A percentile compares a stretch with the other conserved stretches of the same genome.
phyloP scores from a whole-genome alignment of 1,139 yeast genomes.

The Torulaspora pretoriensis region DNA sequence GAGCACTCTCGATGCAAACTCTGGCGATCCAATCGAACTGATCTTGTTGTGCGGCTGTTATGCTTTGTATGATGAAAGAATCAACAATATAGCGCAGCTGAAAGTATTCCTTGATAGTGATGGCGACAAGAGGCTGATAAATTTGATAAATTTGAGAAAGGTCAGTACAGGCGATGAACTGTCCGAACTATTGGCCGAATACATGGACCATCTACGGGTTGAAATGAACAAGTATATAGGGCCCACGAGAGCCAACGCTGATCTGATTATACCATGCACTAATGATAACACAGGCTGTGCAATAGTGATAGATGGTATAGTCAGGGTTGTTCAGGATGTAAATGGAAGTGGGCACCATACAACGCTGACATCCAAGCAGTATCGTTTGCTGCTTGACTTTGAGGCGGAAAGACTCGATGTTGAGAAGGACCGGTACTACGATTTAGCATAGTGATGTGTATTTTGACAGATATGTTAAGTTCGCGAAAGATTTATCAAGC shows the following conservation, averaged over 20 bases:
- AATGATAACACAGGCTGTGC: conserved; percentile 46
- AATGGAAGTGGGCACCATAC: conserved; percentile 18
- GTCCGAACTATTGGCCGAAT: conserved; percentile 52
- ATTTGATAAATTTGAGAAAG: conserved; percentile 55
- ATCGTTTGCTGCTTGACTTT: conserved; percentile 31
- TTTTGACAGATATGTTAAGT: too few species aligned
- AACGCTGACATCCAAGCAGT: conserved; percentile 9
- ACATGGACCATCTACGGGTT: conserved; percentile 62
- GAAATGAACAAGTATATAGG: conserved; percentile 73
- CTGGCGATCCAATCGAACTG: conserved; percentile 36
- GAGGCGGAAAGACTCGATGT: conserved; percentile 44
- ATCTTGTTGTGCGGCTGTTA: conserved; percentile 73
- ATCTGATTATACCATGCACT: conserved; percentile 74
- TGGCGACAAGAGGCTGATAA: conserved; percentile 73
- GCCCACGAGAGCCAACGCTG: conserved; percentile 77
- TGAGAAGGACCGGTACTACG: conserved; percentile 52
- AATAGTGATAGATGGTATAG: conserved; percentile 72
- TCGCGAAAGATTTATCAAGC: background rate
- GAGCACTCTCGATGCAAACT: conserved; percentile 5
- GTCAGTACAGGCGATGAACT: conserved; percentile 35
- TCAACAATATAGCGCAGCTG: conserved; percentile 58
- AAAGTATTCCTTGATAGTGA: conserved; percentile 82
- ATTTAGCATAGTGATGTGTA: conserved; percentile 25
- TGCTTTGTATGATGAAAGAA: conserved; percentile 61
- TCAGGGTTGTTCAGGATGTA: conserved; percentile 39